Evolutionary conservation across 2,329 filamentous ascomycete genomes (phyloP), one percentile per base, ranked within the genome.

Genomic region (Colletotrichum cordylinicola): DNA sequence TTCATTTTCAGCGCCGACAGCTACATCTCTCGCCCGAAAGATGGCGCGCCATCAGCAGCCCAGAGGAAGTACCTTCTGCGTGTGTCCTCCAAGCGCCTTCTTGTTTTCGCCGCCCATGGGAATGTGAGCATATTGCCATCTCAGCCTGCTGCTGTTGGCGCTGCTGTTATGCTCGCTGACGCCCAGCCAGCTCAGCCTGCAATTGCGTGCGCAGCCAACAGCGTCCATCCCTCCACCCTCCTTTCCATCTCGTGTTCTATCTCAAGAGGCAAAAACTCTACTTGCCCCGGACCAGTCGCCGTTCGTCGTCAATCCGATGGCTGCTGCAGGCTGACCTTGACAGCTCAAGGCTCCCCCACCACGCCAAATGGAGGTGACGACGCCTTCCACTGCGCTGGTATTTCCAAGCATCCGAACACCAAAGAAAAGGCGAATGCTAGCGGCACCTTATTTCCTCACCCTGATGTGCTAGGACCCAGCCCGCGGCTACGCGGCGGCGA

Each of bases 221-320:
- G 65, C 64, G 56, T 64, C 43, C 70, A 75, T 73, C 74, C 74
- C 64, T 74, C 61, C 62, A 75, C 74, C 74, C 71, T 71, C 74
- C 71, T 75, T 76, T 76, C 37, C 71, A 70, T 48, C 74, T 76
- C 74, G 74, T 76, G 71, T 76, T 75, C 52, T 24, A 75, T 75
- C 39, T 58, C 60, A 35, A 29, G 31, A 64, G 48, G 71, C 64
- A 65, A 48, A 71, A 64, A 68, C 70, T 76, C 27, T 69, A 74
- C 70, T 58, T 68, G n/a, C 43, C 70, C 21, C 64, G 13, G 58
- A 52, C 70, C 70, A 73, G 70, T 73, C 16, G 58, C 48, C 18
- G 27, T 33, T 35, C 33, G 74, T 61, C 65, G 35, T 29, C 18
- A 31, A 76, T 74, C 58, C 37, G 64, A 74, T 69, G 64, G 68